Evolutionary conservation across 441 rosid genomes (phyloP), one percentile per base, ranked within the genome.

Genomic region (Hura crepitans): DNA sequence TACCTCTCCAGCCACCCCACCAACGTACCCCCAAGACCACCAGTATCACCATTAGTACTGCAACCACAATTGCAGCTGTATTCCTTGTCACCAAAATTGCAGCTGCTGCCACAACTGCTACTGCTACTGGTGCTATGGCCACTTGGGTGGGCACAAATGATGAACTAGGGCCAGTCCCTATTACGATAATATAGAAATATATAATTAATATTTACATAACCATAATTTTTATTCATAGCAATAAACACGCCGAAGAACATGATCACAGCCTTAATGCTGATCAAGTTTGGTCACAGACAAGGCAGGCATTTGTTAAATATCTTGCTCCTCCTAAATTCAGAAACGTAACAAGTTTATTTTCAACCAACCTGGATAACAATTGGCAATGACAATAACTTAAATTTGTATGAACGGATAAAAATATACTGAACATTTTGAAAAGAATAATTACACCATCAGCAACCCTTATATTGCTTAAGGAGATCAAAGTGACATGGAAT

Each of bases 151-250:
- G 83, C 84, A 86, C 75, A 74, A 70, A 86, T 71, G 91, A 89
- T 85, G 94, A 85, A 79, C 86, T 89, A 89, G 92, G 93, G 86
- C 82, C 82, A 75, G 78, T 87, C 84, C 99, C 97, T 92, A 92
- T 84, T 85, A 90, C 74, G 85, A 86, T 85, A 84, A 84, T 82
- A 78, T 79, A 80, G 70, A 73, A 80, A 77, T 74, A 78, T 82
- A 73, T 74, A 69, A 72, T 75, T 72, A 71, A 76, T 72, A 77
- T 54, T 66, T 62, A 70, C 63, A 45, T 71, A 35, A 62, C 55
- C 71, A 73, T 25, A 3, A 28, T 27, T 51, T 62, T 66, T 70
- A 25, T 22, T 39, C 63, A 70, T 39, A 68, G 72, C 68, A 66
- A 63, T 5, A 53, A 46, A 65, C 50, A 49, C 20, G 42, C 33